Evolutionary conservation across 192 early-diverging fungal species (phyloP), one percentile per base, ranked within the genome.

Genomic region (Coemansia sp.): DNA sequence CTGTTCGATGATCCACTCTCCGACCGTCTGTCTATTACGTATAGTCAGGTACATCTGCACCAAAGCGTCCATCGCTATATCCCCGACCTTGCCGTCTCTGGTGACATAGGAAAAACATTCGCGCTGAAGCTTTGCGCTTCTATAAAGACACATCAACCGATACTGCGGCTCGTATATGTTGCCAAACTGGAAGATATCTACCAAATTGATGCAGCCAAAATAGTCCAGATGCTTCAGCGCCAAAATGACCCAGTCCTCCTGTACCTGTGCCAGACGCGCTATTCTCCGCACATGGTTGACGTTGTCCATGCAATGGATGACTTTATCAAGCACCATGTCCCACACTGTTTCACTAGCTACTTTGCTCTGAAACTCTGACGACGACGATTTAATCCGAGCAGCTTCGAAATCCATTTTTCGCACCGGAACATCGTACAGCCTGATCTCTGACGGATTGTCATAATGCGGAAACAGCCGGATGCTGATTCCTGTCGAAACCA

Each of bases 111-210:
- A 68, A 6, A 86, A 64, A 73, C 94, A 94, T 61, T 98, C 92
- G 28, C 73, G 73, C 67, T 94, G 94, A 45, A 92, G 52, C 14
- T 87, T 83, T 16, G 71, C 73, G 40, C 87, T 85, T 5, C 69
- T 55, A 20, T 72, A 72, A 32, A 75, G 29, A 16, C 86, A 74
- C 48, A 93, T 76, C 31, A 96, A 32, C 29, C 66, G 74, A 59
- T 71, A 55, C 73, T 69, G 69, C 6, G 62, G 30, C 63, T 80
- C 77, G 68, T 99, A 99, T 0, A 96, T 76, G 68, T 99, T 99
- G 64, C 88, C 85, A 70, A 95, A 99, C 87, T 97, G 93, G 75
- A 98, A 98, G 20, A 99, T 89, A 63, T 98, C 95, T 5, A 92
- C 87, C 76, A 98, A 69, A 33, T 86, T 87, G 29, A 97, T 90